Percentiles rank a stretch among this genome's conserved stretches.
Conservation (phyloP, 2,329 filamentous ascomycete species). For the Rhinocladiella similis region DNA sequence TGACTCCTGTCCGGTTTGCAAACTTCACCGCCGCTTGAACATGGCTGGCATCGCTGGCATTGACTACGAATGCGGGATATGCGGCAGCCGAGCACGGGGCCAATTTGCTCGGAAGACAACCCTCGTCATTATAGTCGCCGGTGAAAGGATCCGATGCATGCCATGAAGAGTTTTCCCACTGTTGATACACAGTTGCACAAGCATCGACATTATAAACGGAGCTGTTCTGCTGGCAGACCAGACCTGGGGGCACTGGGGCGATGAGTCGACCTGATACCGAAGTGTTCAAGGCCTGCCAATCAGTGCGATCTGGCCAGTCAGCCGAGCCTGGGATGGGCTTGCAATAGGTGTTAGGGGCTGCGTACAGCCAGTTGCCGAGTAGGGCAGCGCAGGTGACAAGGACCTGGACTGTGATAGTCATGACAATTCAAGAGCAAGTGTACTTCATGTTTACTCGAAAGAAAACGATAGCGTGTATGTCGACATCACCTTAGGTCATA, state of each 20-base stretch:
- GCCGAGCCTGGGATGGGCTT: slow-evolving; percentile 23
- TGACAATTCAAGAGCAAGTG: neutral
- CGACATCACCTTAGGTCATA: too few relatives aligned
- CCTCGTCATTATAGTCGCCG: slow-evolving; percentile 51
- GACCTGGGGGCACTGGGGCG: slow-evolving; percentile 43
- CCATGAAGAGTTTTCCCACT: slow-evolving; percentile 39
- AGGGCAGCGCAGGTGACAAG: neutral
- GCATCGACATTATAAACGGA: slow-evolving; percentile 33
- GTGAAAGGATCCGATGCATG: slow-evolving; percentile 42
- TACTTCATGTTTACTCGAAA: neutral
- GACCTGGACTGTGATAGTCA: neutral
- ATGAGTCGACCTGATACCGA: slow-evolving; percentile 39
- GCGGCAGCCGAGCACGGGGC: slow-evolving; percentile 34
- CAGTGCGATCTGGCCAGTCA: slow-evolving; percentile 37
- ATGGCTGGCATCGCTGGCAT: slow-evolving; percentile 36
- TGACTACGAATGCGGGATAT: slow-evolving; percentile 38
- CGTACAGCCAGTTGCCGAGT: neutral
- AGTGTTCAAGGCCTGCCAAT: slow-evolving; percentile 40
- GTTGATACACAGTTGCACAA: slow-evolving; percentile 36
- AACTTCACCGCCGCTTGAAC: slow-evolving; percentile 41
- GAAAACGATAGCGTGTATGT: too few relatives aligned
- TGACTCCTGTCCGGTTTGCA: slow-evolving; percentile 39
- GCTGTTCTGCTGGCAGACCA: slow-evolving; percentile 44
- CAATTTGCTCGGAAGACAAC: slow-evolving; percentile 45
- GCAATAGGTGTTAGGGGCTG: slow-evolving; percentile 21